phyloP scores from a whole-genome alignment of 176 grass and related monocot genomes.

The Saccharum spontaneum region DNA sequence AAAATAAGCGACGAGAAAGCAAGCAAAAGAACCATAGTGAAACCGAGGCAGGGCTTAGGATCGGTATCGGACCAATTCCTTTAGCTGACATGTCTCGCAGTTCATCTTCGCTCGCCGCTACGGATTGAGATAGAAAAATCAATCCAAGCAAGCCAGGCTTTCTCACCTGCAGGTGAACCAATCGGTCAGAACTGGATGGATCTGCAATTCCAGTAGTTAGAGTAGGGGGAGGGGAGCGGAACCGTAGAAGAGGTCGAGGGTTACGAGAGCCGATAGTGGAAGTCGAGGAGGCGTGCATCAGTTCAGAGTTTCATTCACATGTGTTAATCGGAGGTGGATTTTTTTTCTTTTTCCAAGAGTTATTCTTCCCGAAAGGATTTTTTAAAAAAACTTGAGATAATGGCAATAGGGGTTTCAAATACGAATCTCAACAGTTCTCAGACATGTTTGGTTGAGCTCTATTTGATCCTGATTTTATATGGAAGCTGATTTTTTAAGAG shows the following conservation, averaged over 20 bases:
- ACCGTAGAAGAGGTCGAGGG: background rate
- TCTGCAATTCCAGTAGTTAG: background rate
- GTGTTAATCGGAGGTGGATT: too few species aligned
- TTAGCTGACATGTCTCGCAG: conserved; percentile 64
- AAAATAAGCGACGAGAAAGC: background rate
- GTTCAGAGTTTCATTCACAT: too few species aligned
- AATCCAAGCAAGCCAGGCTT: background rate
- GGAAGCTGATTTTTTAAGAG: too few species aligned
- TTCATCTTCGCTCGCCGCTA: conserved; percentile 34
- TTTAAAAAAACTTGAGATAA: too few species aligned
- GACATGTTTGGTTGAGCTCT: too few species aligned
- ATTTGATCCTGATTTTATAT: too few species aligned
- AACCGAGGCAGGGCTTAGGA: background rate
- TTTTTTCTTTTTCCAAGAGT: too few species aligned
- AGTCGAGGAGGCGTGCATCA: too few species aligned
- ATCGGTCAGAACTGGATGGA: background rate
- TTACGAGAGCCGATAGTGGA: background rate
- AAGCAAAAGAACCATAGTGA: background rate
- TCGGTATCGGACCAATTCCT: conserved; percentile 50
- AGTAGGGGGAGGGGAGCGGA: background rate
- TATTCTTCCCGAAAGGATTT: too few species aligned
- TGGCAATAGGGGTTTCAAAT: too few species aligned
- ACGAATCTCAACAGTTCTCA: too few species aligned
- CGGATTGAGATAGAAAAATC: background rate
- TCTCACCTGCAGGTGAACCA: background rate